These are phyloP conservation scores for Lipomyces yamanashiensis DNA, from an alignment of 805 yeast genomes.

Conservation along the genomic window DNA sequence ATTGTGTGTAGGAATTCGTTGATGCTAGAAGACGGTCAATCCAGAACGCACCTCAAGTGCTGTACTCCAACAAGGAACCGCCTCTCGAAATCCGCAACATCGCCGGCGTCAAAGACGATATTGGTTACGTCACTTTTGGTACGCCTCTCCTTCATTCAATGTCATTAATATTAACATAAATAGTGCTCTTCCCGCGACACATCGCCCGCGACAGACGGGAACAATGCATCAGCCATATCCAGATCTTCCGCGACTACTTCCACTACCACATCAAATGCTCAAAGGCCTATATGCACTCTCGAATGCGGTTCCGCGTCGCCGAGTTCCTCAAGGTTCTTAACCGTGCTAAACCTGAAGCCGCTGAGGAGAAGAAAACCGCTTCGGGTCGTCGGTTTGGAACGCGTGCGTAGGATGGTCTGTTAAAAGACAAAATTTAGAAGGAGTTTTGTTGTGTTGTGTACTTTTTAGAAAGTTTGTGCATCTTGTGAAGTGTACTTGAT, in stretches of 20 bases:
- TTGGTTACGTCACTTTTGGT: conserved; percentile 63
- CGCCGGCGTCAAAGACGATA: conserved; percentile 48
- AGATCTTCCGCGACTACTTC: conserved; percentile 92
- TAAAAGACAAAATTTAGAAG: background rate
- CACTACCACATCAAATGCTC: conserved; percentile 98
- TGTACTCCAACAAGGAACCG: conserved; percentile 87
- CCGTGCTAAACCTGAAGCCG: conserved; percentile 89
- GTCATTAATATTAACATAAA: background rate
- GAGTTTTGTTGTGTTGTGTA: no score
- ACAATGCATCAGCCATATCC: conserved; percentile 87
- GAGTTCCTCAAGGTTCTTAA: conserved; percentile 94
- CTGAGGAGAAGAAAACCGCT: conserved; percentile 76
- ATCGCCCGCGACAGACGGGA: conserved; percentile 65
- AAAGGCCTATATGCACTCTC: conserved; percentile 96
- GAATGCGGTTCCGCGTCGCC: conserved; percentile 95
- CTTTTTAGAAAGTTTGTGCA: background rate
- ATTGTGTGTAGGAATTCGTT: conserved; percentile 38
- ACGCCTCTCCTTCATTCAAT: conserved; percentile 27
- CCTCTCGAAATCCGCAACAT: conserved; percentile 78
- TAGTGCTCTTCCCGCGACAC: conserved; percentile 54
- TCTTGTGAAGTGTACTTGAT: background rate
- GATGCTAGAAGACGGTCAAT: conserved; percentile 71
- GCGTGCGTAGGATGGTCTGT: conserved; percentile 3
- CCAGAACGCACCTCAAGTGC: conserved; percentile 97
- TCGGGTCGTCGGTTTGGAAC: conserved; percentile 66